Evolutionary conservation across 768 basidiomycete genomes (phyloP).

Genomic region (Panus rudis): DNA sequence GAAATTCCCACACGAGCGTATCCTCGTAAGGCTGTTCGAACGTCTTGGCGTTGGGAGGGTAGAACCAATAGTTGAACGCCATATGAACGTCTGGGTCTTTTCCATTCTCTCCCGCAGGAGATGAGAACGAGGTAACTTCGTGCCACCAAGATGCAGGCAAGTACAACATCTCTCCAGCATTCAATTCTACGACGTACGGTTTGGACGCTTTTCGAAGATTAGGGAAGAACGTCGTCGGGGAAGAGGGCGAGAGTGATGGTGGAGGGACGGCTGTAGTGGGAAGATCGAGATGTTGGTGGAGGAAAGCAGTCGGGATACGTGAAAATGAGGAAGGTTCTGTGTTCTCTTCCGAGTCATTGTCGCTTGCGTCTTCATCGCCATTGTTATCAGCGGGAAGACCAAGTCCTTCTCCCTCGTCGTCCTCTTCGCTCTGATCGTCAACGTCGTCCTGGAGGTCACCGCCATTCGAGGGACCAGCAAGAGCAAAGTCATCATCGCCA

Average conservation of each 20-base stretch:
- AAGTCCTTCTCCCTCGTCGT: background rate
- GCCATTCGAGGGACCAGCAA: background rate
- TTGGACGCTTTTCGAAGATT: conserved; percentile 13
- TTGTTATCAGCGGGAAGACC: too few species aligned
- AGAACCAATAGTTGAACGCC: conserved; percentile 30
- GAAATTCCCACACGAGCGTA: conserved; percentile 20
- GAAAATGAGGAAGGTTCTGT: conserved; percentile 24
- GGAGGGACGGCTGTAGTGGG: conserved; percentile 18
- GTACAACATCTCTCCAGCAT: conserved; percentile 26
- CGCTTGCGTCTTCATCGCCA: conserved; percentile 1
- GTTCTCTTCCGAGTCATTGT: background rate
- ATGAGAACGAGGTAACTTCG: conserved; percentile 24
- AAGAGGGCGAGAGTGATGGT: background rate
- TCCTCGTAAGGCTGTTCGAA: conserved; percentile 23
- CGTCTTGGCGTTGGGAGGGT: conserved; percentile 21
- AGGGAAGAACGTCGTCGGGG: conserved; percentile 12
- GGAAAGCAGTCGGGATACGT: conserved; percentile 21
- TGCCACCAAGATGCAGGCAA: conserved; percentile 28
- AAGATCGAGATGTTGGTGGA: conserved; percentile 20
- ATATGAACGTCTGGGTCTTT: conserved; percentile 18
- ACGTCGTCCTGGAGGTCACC: conserved; percentile 6
- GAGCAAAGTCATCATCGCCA: conserved; percentile 4
- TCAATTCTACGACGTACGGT: conserved; percentile 23
- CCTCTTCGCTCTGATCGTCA: conserved; percentile 7
- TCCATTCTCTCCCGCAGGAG: conserved; percentile 1